A percentile compares a stretch with the other conserved stretches of the same genome.
Conservation (phyloP, 345 rosid species). For the Citrus reticulata region DNA sequence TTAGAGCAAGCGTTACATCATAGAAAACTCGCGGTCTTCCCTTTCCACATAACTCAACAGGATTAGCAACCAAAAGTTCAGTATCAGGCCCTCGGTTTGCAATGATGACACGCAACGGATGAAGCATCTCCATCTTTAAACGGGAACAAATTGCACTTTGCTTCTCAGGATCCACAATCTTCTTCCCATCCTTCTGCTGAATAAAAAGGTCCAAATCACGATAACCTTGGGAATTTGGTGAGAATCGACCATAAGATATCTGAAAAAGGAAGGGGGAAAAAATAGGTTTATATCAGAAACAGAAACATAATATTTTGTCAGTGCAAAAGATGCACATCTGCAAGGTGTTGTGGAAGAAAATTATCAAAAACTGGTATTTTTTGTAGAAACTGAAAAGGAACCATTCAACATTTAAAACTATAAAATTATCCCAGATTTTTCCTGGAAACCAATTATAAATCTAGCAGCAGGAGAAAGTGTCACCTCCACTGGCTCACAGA, state of each 20-base stretch:
- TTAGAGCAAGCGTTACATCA: constrained; percentile 69
- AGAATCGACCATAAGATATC: constrained; percentile 77
- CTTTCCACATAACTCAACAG: constrained; percentile 76
- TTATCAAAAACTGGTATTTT: background rate
- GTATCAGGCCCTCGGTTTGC: constrained; percentile 76
- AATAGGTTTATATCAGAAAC: constrained; percentile 2
- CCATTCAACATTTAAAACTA: background rate
- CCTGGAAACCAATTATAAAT: background rate
- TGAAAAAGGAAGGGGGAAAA: constrained; percentile 20
- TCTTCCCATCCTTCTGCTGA: constrained; percentile 71
- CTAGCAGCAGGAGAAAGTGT: background rate
- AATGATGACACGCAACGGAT: constrained; percentile 69
- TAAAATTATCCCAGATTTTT: background rate
- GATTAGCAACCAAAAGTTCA: constrained; percentile 81
- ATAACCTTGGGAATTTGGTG: constrained; percentile 38
- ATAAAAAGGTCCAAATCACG: constrained; percentile 78
- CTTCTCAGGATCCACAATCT: constrained; percentile 63
- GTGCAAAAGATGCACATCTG: background rate
- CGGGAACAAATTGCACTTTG: constrained; percentile 46
- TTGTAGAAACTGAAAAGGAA: background rate
- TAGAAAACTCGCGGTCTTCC: constrained; percentile 90
- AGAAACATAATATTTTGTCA: background rate
- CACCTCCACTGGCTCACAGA: background rate
- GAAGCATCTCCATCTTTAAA: constrained; percentile 77
- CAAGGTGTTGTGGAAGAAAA: background rate